Evolutionary conservation across 2,329 filamentous ascomycete genomes (phyloP), one percentile per base, ranked within the genome.

Genomic region (Talaromyces islandicus): DNA sequence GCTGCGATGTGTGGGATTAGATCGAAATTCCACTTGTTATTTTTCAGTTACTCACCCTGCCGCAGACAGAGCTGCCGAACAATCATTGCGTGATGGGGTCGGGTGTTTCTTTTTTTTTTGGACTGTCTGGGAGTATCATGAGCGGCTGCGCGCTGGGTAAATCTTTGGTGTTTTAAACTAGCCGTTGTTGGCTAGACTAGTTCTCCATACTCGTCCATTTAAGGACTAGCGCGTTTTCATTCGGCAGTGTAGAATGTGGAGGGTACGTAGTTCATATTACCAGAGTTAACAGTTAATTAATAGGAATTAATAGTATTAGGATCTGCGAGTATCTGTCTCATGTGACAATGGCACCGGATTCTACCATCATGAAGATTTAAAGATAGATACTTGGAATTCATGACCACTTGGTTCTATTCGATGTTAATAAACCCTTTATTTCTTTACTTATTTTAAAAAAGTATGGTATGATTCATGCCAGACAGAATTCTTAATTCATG

Each of bases 41-140:
- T 30, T 48, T 19, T 14, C 50, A 10, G 9, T 52, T 11, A 70
- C 75, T 67, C 59, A 77, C 75, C 71, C 61, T 77, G 75, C 70
- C 74, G 74, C 69, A 71, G 63, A 65, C 68, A 71, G 50, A 75
- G 55, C 59, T 73, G 68, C 64, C 75, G 73, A 66, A 77, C 69
- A 69, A 77, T 77, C 75, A 77, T 77, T 55, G 58, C 73, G 70
- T 29, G 17, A 24, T 46, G 43, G 41, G 17, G 48, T 30, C 17
- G 38, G 46, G 46, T 35, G 25, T 48, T 25, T 52, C 30, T n/a
- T 52, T 29, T 10, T 14, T n/a, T n/a, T n/a, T n/a, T n/a, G 21
- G 48, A n/a, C 14, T 29, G 3, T 14, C 24, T 38, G 14, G 35
- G 14, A 38, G 35, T 38, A 51, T 25, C 12, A n/a, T 29, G 25